These are phyloP conservation scores for Neofusicoccum cordaticola DNA, from an alignment of 2,329 filamentous ascomycete genomes.

Conservation along the genomic window DNA sequence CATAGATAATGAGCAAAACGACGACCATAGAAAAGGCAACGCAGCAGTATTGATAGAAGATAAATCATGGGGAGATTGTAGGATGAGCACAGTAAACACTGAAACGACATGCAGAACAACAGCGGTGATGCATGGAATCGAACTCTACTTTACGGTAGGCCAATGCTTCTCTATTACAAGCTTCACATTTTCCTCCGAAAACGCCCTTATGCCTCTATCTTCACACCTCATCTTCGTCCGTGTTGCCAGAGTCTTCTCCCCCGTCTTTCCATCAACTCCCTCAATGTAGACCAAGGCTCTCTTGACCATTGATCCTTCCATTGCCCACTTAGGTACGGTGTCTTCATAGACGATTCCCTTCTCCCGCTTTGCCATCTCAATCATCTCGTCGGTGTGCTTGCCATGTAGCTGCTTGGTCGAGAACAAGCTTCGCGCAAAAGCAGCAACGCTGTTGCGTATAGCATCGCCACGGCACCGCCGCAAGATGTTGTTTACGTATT, in stretches of 20 bases:
- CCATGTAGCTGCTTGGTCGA: not conserved
- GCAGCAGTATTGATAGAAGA: no score
- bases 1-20: slow-evolving; percentile 18
- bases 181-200: not conserved
- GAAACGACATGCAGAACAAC: no score
- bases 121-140: no score
- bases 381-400: not conserved
- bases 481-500: not conserved
- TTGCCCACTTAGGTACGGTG: not conserved
- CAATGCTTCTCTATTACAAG: not conserved
- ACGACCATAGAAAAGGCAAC: no score
- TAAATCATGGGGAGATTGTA: no score
- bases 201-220: not conserved
- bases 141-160: no score
- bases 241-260: not conserved
- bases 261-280: not conserved
- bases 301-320: not conserved
- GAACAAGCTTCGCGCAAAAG: not conserved
- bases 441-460: not conserved
- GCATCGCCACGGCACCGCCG: not conserved
- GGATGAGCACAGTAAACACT: no score
- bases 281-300: not conserved
- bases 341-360: not conserved
- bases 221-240: not conserved
- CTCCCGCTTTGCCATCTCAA: not conserved